Base-by-base conservation (phyloP, 306 rosid genomes). In the Ormosia emarginata region DNA sequence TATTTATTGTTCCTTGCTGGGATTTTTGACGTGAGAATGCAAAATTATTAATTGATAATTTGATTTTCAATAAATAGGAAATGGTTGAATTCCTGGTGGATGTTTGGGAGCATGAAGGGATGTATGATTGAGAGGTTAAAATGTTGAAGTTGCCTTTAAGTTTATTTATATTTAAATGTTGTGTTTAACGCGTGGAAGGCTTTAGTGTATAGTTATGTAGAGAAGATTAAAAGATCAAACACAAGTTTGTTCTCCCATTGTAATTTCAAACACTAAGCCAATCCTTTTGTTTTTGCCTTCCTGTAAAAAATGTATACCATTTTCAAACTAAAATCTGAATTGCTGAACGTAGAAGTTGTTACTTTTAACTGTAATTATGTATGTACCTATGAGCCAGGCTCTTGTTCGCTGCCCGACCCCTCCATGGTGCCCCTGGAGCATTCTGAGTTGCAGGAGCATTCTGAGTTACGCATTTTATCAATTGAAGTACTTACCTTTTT, bases 21-120 rank as follows among this genome's bases (percentile, higher is more conserved):
- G 65, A 77, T 69, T 18, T 53, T 85, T 58, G 24, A 59, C 24
- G 33, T 44, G 43, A 68, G 81, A 79, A 71, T 66, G 59, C 69
- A 65, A 63, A 81, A 24, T 66, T 52, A 39, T 77, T 81, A 46
- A 47, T 84, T 61, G 36, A 67, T 77, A 67, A 74, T 46, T 52
- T 63, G 43, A 64, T 83, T 62, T 71, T 79, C 73, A 18, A 63
- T 50, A 80, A 49, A 46, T 79, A 95, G 98, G 98, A 95, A 84
- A 93, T 95, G 99, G 89, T 93, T 61, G 93, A 90, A 50, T 91
- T 95, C 88, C 94, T 95, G 49, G 98, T 93, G 78, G 87, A 90
- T 67, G 89, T 89, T 73, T 95, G 99, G 98, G 98, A 95, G 84
- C 92, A 87, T 33, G 98, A 95, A 81, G 97, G 98, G 74, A 82